Base-by-base conservation (phyloP, 225 moss, liverwort and hornwort genomes). In the Sphagnum contortum region DNA sequence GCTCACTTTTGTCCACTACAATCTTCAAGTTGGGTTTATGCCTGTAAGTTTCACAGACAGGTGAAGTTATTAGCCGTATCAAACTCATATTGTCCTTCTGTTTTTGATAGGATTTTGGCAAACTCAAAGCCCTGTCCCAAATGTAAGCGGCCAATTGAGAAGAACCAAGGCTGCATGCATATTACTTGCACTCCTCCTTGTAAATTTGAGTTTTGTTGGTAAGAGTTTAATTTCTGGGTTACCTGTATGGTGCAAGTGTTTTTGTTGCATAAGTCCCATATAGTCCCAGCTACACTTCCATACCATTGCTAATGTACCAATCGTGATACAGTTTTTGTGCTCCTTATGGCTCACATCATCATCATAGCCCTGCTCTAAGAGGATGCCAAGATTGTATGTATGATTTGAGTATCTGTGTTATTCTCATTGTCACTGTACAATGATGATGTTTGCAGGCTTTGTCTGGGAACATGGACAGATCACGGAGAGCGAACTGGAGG, bases 101-200 rank as follows among this genome's bases (percentile, higher is more conserved):
- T 29, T 29, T 29, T 29, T 29, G 29, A 29, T 45, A 60, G 64
- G 64, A 55, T 67, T 57, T 48, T 69, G 48, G 73, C 63, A 4
- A 64, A 69, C 47, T 55, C 55, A 3, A 73, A 73, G 68, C 62
- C 62, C 2, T 73, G 63, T 50, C 73, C 62, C 8, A 58, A 64
- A 45, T 68, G 68, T 63, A 62, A 73, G 68, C 60, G 68, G 47
- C 68, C 68, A 3, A 68, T 68, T n/a, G 68, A 74, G 47, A 74
- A 74, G 44, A 68, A 59, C 49, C 51, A 64, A 49, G 73, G 64
- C 12, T 69, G 73, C 57, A 74, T 68, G 63, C 73, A 74, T 44
- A 74, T 69, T 3, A 69, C 49, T 1, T 74, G 68, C 68, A 49
- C 50, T 10, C 61, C 55, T 6, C 73, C 73, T 14, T 74, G 73